These are phyloP conservation scores for Paraphaeosphaeria sporulosa DNA, from an alignment of 2,329 filamentous ascomycete genomes.

Conservation along the genomic window DNA sequence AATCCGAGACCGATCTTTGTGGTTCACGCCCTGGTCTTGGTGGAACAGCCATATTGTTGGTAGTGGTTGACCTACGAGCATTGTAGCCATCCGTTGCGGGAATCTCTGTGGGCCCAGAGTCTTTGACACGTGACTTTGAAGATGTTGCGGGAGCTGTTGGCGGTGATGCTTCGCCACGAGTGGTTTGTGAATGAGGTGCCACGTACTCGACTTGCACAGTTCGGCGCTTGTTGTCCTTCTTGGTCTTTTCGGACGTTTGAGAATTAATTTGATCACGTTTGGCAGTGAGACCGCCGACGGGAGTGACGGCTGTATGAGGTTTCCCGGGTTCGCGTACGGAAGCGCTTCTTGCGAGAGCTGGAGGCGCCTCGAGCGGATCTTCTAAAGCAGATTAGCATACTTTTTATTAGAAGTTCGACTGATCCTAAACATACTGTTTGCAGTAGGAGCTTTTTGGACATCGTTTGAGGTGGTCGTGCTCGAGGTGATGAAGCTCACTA, in stretches of 20 bases:
- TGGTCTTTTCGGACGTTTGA: constrained; percentile 69
- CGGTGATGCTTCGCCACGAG: constrained; percentile 67
- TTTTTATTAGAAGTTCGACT: not conserved
- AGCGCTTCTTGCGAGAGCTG: constrained; percentile 79
- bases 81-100: constrained; percentile 47
- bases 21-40: constrained; percentile 49
- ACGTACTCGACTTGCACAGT: constrained; percentile 99
- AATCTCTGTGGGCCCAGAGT: constrained; percentile 60
- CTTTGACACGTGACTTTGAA: constrained; percentile 62
- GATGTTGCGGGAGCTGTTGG: constrained; percentile 42
- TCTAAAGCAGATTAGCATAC: constrained; percentile 37
- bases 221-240: constrained; percentile 78
- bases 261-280: constrained; percentile 79
- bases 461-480: constrained; percentile 87
- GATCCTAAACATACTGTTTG: constrained; percentile 57
- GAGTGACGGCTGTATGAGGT: constrained; percentile 57
- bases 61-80: constrained; percentile 29
- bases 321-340: constrained; percentile 90
- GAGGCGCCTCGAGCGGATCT: constrained; percentile 66
- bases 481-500: constrained; percentile 96
- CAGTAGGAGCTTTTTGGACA: constrained; percentile 79
- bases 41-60: constrained; percentile 38
- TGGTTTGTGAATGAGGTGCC: constrained; percentile 84
- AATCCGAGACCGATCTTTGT: constrained; percentile 62
- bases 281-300: constrained; percentile 69